Evolutionary conservation across 345 rosid species (phyloP).

Genomic region (Moricandia arvensis): DNA sequence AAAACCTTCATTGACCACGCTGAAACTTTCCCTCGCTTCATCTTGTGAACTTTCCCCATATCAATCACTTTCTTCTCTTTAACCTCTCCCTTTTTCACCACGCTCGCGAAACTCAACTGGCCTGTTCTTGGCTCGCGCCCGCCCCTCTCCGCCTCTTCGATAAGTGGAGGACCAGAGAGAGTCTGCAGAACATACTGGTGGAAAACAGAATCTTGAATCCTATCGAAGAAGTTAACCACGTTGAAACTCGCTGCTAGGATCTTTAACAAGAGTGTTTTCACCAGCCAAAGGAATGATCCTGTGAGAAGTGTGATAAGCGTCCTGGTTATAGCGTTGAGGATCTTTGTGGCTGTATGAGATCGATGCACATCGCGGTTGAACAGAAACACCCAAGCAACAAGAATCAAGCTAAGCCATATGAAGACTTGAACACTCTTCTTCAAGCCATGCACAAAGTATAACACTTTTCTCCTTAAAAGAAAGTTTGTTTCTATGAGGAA

Average conservation of each 20-base stretch:
- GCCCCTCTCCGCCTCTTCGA: conserved; percentile 62
- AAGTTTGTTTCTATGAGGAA: conserved; percentile 83
- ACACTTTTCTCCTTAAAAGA: too few species aligned
- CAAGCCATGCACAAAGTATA: too few species aligned
- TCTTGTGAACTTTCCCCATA: too few species aligned
- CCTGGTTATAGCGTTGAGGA: conserved; percentile 54
- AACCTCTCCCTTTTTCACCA: too few species aligned
- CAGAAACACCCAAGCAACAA: conserved; percentile 65
- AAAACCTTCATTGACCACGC: conserved; percentile 88
- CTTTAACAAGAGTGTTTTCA: conserved; percentile 70
- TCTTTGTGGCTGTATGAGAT: conserved; percentile 41
- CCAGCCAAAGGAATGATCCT: conserved; percentile 70
- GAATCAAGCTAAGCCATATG: conserved; percentile 74
- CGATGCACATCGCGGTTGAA: conserved; percentile 49
- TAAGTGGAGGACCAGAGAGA: conserved; percentile 70
- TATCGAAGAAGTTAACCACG: conserved; percentile 69
- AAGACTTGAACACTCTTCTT: too few species aligned
- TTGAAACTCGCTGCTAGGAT: conserved; percentile 82
- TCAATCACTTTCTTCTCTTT: too few species aligned
- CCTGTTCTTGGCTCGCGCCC: conserved; percentile 49
- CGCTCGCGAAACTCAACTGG: conserved; percentile 53
- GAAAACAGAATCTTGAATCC: conserved; percentile 87
- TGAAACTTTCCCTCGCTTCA: conserved; percentile 77
- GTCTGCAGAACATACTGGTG: conserved; percentile 78
- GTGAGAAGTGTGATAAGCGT: conserved; percentile 60